These are phyloP conservation scores for Kuraishia ogatae DNA, from an alignment of 805 yeast genomes.

Conservation along the genomic window DNA sequence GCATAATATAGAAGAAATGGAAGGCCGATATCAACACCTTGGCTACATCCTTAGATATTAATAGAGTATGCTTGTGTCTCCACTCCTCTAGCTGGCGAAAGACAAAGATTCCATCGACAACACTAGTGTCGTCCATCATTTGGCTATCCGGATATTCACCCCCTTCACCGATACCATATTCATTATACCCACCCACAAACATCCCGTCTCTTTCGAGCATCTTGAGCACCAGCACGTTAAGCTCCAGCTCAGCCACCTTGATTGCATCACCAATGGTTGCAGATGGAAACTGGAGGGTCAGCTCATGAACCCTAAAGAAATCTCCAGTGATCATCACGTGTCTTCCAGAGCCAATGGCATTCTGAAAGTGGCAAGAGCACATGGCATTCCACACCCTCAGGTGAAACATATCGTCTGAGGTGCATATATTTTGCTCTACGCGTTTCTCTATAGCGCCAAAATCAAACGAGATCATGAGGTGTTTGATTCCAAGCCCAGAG, in stretches of 20 bases:
- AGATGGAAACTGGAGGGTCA: conserved; percentile 38
- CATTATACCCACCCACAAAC: not conserved
- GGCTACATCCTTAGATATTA: conserved; percentile 38
- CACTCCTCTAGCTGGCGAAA: conserved; percentile 34
- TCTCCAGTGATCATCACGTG: conserved; percentile 31
- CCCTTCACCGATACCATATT: not conserved
- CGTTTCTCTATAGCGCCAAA: conserved; percentile 31
- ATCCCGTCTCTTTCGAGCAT: not conserved
- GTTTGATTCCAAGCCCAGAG: conserved; percentile 43
- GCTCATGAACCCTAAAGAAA: conserved; percentile 30
- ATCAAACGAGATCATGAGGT: conserved; percentile 36
- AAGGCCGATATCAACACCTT: conserved; percentile 38
- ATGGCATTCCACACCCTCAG: conserved; percentile 44
- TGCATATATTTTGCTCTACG: conserved; percentile 12
- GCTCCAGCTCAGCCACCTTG: conserved; percentile 39
- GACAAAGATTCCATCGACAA: conserved; percentile 6
- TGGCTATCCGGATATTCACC: no score
- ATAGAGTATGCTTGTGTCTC: conserved; percentile 34
- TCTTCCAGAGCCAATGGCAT: conserved; percentile 40
- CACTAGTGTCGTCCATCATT: not conserved
- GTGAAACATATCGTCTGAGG: conserved; percentile 38
- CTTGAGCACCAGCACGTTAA: conserved; percentile 17
- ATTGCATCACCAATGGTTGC: conserved; percentile 47
- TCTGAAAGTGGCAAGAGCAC: conserved; percentile 42
- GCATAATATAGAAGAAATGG: conserved; percentile 36